Evolutionary conservation across 495 filamentous ascomycete species (phyloP), one percentile per base, ranked within the genome.

Genomic region (Darksidea phi): DNA sequence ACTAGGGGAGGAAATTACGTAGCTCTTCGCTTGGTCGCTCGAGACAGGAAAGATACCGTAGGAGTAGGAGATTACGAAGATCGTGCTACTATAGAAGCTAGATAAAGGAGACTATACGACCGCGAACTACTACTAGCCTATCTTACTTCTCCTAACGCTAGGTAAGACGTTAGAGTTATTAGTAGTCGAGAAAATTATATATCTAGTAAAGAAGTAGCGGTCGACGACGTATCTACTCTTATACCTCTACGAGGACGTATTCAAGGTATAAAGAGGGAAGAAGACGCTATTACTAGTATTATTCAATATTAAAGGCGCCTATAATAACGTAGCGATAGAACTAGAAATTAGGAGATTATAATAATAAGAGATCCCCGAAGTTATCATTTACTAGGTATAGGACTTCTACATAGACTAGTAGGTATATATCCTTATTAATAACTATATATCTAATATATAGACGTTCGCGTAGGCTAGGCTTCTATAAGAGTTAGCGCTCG

Each of bases 241-340:
- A 21, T 46, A 70, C 28, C 43, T 77, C n/a, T 45, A 66, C 43
- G 67, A 75, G 61, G 46, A 73, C 48, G 68, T 73, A 45, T 71
- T 69, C 37, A 59, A 54, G 12, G 70, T 63, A 20, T 74, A 60
- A 70, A 48, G 65, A 42, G 32, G 49, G 17, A 45, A 50, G 23
- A 59, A 60, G 49, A 52, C 58, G n/a, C 58, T 70, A 21, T 74
- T 66, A 42, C 18, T 77, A 50, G 69, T 77, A 53, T 72, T 64
- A 54, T 77, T 77, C 48, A 72, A 78, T 68, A 71, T 76, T 17
- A 76, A 76, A 64, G 75, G 73, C 12, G 76, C 72, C 43, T 78
- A 76, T 56, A 77, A 77, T 45, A 59, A 72, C 6, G 73, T 77
- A 12, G 68, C 48, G 37, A 74, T 69, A 54, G 70, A 70, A 63